Evolutionary conservation across 176 grass and related monocot species (phyloP).

Genomic region (Alopecurus myosuroides): DNA sequence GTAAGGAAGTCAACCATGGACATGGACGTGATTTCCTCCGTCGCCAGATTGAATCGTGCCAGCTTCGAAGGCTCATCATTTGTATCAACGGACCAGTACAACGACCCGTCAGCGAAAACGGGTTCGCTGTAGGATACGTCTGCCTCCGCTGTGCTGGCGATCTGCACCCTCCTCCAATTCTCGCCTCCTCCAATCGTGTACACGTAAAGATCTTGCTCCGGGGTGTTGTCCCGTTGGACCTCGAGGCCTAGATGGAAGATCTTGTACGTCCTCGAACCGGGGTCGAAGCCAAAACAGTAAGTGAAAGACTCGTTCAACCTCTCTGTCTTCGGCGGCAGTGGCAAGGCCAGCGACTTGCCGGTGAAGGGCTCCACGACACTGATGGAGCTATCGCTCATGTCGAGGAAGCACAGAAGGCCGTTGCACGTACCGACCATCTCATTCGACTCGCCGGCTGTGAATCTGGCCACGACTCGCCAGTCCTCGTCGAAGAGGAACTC

Average conservation of each 20-base stretch:
- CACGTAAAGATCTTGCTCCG: not conserved
- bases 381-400: not conserved
- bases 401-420: not conserved
- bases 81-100: not conserved
- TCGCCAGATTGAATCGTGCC: no score
- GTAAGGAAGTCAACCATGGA: not conserved
- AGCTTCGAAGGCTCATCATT: not conserved
- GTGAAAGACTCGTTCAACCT: not conserved
- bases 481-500: not conserved
- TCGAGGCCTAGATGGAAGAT: not conserved
- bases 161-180: not conserved
- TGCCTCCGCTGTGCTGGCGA: not conserved
- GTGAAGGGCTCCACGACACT: not conserved
- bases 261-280: not conserved
- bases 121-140: not conserved
- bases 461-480: not conserved
- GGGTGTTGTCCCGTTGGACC: not conserved
- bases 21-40: not conserved
- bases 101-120: not conserved
- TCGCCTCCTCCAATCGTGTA: not conserved
- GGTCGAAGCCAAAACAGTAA: constrained; percentile 8
- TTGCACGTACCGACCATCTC: not conserved
- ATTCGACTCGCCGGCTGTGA: not conserved
- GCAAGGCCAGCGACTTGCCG: not conserved
- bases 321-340: not conserved